phyloP scores from a whole-genome alignment of 257 asterid genomes.

The Pogostemon cablin region DNA sequence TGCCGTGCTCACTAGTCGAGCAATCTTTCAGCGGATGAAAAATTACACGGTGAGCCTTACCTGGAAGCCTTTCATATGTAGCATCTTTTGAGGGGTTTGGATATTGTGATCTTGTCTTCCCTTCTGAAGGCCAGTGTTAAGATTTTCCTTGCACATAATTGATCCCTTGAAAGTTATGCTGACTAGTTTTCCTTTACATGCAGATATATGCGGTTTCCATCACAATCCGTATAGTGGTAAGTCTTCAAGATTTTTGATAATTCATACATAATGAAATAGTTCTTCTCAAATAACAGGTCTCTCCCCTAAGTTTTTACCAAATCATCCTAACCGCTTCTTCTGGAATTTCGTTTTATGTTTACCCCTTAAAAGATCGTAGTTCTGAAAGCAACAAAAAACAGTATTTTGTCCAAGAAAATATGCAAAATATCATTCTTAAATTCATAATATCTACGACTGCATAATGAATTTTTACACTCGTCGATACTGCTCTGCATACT shows the following conservation, averaged over 20 bases:
- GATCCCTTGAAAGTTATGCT: background rate
- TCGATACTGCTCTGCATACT: background rate
- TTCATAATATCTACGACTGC: background rate
- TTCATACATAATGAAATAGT: background rate
- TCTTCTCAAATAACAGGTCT: background rate
- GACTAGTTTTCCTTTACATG: conserved; percentile 32
- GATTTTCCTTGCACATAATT: too few relatives aligned
- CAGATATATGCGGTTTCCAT: conserved; percentile 72
- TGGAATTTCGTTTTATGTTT: background rate
- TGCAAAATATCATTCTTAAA: background rate
- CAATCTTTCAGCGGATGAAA: conserved; percentile 68
- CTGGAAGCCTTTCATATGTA: background rate
- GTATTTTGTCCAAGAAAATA: background rate
- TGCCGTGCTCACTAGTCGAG: conserved; percentile 68
- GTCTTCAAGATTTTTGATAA: conserved; percentile 29
- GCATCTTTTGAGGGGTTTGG: background rate
- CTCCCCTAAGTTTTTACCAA: background rate
- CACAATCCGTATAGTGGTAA: conserved; percentile 68
- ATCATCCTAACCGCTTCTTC: background rate
- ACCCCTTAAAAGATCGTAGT: background rate
- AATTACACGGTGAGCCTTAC: conserved; percentile 55
- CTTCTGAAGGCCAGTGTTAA: too few relatives aligned
- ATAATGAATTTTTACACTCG: background rate
- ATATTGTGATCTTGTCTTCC: too few relatives aligned
- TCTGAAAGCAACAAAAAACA: background rate